A percentile compares a stretch with the other conserved stretches of the same genome.
Conservation (phyloP, 805 yeast species). For the Pichia pseudocactophila region DNA sequence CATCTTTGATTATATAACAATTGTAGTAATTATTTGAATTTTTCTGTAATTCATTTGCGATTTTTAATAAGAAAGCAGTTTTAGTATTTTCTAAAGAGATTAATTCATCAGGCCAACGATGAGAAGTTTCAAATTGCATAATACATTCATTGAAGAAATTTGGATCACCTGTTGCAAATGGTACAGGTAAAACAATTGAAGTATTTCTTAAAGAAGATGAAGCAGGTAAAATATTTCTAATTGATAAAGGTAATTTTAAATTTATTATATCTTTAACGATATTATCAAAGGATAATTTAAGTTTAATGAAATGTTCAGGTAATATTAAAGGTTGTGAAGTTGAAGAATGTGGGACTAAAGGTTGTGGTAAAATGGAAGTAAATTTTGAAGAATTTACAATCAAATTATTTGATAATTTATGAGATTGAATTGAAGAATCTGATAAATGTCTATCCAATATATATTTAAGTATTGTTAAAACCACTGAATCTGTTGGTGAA, state of each 20-base stretch:
- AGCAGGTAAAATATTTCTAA: slow-evolving; percentile 65
- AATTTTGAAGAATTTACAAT: slow-evolving; percentile 35
- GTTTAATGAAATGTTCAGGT: slow-evolving; percentile 33
- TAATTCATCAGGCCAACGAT: slow-evolving; percentile 94
- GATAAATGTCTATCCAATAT: slow-evolving; percentile 54
- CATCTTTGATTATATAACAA: slow-evolving; percentile 57
- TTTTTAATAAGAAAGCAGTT: slow-evolving; percentile 75
- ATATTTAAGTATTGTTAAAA: slow-evolving; percentile 54
- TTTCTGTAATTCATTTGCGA: slow-evolving; percentile 37
- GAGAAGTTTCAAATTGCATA: slow-evolving; percentile 79
- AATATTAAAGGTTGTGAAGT: slow-evolving; percentile 39
- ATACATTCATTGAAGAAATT: slow-evolving; percentile 75
- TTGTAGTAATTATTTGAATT: slow-evolving; percentile 35
- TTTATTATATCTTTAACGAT: slow-evolving; percentile 37
- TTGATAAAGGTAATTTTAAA: slow-evolving; percentile 55
- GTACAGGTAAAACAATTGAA: slow-evolving; percentile 70
- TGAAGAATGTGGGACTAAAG: slow-evolving; percentile 49
- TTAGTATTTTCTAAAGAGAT: slow-evolving; percentile 80
- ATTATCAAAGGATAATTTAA: slow-evolving; percentile 43
- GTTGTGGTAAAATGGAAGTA: slow-evolving; percentile 46
- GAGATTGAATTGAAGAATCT: slow-evolving; percentile 12
- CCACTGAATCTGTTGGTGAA: slow-evolving; percentile 50
- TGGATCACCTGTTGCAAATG: slow-evolving; percentile 66
- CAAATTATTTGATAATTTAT: slow-evolving; percentile 31
- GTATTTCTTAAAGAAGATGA: slow-evolving; percentile 71